phyloP scores from a whole-genome alignment of 2,329 filamentous ascomycete genomes.

The Penicillium sp. region DNA sequence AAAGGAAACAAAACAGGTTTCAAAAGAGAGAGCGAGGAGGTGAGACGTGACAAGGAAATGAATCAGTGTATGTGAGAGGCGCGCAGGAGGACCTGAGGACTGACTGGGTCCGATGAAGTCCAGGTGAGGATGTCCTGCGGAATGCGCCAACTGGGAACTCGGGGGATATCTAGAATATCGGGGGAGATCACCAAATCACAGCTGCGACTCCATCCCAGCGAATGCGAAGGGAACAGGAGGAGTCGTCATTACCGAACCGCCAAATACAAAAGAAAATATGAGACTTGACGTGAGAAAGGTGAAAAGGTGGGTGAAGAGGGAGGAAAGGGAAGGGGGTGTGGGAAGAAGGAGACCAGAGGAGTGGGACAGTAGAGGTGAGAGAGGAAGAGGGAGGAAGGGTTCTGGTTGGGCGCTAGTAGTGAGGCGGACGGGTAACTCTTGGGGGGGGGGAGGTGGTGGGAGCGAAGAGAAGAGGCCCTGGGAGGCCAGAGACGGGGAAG shows the following conservation, averaged over 20 bases:
- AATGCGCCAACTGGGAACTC: constrained; percentile 28
- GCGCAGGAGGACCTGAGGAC: constrained; percentile 2
- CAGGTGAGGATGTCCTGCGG: constrained; percentile 12
- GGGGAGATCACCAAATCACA: constrained; percentile 34
- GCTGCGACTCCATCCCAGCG: constrained; percentile 31
- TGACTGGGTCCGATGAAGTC: constrained; percentile 13
- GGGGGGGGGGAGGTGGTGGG: neutral
- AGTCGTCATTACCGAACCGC: constrained; percentile 28
- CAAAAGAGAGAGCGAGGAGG: constrained; percentile 26
- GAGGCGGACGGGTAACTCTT: constrained; percentile 17
- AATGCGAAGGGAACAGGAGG: constrained; percentile 24
- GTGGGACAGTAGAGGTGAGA: constrained; percentile 9
- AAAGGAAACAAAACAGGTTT: constrained; percentile 19
- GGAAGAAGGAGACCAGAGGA: constrained; percentile 5
- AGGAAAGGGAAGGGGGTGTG: constrained; percentile 17
- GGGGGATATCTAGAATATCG: constrained; percentile 18
- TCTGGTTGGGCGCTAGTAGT: constrained; percentile 22
- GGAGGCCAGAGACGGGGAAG: neutral
- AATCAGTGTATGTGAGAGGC: constrained; percentile 13
- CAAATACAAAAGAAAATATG: constrained; percentile 28
- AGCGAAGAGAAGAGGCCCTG: neutral
- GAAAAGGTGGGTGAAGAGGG: constrained; percentile 20
- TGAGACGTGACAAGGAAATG: constrained; percentile 21
- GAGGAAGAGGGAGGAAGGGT: constrained; percentile 7
- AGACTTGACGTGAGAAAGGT: constrained; percentile 11